phyloP scores from a whole-genome alignment of 192 early-diverging fungal genomes.

The Coemansia sp. region DNA sequence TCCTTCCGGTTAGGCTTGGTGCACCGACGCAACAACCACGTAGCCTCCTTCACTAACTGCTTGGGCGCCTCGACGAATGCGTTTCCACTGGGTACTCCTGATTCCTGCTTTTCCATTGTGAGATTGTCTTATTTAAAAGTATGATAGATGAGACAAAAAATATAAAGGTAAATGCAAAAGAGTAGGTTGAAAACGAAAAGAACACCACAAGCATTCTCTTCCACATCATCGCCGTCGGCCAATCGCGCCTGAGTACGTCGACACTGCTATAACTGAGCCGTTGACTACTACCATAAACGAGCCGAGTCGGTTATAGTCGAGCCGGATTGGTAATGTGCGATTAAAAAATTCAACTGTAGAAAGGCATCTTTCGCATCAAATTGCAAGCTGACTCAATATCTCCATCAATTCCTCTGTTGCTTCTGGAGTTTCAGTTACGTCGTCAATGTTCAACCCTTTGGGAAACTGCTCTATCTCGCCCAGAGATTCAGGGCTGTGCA shows the following conservation, averaged over 20 bases:
- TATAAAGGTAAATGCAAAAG: neutral
- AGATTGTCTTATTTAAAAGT: neutral
- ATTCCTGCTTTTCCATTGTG: conserved; percentile 39
- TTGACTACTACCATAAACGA: neutral
- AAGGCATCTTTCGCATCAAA: neutral
- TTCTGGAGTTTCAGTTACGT: neutral
- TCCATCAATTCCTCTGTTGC: neutral
- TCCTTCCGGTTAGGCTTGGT: conserved; percentile 98
- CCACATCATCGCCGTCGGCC: neutral
- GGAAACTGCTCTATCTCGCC: neutral
- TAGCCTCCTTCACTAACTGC: conserved; percentile 91
- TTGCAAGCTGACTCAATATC: neutral
- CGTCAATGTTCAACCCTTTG: neutral
- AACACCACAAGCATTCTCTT: neutral
- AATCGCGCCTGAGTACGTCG: neutral
- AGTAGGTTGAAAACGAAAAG: neutral
- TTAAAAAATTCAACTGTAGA: neutral
- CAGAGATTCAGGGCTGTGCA: too few relatives aligned
- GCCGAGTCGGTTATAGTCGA: neutral
- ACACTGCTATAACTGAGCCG: neutral
- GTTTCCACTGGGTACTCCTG: conserved; percentile 33
- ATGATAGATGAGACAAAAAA: neutral
- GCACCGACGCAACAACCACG: conserved; percentile 93
- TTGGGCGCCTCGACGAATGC: conserved; percentile 83
- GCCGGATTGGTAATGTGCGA: neutral